These are phyloP conservation scores for Puccinia horiana DNA, from an alignment of 1,284 basidiomycete species.

Conservation along the genomic window DNA sequence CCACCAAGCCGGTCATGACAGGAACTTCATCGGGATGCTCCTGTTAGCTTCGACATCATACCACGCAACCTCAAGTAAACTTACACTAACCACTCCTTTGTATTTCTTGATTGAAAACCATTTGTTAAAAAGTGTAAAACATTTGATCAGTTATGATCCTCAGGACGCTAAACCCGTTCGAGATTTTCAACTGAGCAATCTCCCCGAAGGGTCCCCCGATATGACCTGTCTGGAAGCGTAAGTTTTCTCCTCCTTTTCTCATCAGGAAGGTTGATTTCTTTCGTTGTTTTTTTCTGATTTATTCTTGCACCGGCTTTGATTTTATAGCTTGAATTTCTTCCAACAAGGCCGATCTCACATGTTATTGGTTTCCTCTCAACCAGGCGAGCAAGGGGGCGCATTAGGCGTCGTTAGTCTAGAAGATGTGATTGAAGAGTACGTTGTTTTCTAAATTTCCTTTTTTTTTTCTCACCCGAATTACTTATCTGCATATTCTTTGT, in stretches of 20 bases:
- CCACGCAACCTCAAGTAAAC: too few relatives aligned
- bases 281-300: background rate
- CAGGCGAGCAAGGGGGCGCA: constrained; percentile 76
- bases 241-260: constrained; percentile 35
- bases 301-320: background rate
- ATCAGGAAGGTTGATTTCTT: background rate
- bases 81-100: background rate
- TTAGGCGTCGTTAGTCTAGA: constrained; percentile 68
- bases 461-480: background rate
- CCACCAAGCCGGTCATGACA: constrained; percentile 72
- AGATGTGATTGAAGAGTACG: constrained; percentile 66
- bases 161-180: constrained; percentile 74
- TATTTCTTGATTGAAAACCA: background rate
- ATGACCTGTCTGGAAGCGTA: constrained; percentile 76
- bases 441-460: constrained; percentile 51
- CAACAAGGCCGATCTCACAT: constrained; percentile 94
- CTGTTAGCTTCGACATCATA: constrained; percentile 59
- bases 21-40: constrained; percentile 81
- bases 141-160: constrained; percentile 81
- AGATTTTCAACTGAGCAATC: constrained; percentile 67
- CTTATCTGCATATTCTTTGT: background rate
- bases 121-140: constrained; percentile 35
- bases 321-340: constrained; percentile 58
- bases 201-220: constrained; percentile 83
- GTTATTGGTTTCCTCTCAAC: constrained; percentile 78